Evolutionary conservation across 2,329 filamentous ascomycete species (phyloP).

Genomic region (Aspergillus sp.): DNA sequence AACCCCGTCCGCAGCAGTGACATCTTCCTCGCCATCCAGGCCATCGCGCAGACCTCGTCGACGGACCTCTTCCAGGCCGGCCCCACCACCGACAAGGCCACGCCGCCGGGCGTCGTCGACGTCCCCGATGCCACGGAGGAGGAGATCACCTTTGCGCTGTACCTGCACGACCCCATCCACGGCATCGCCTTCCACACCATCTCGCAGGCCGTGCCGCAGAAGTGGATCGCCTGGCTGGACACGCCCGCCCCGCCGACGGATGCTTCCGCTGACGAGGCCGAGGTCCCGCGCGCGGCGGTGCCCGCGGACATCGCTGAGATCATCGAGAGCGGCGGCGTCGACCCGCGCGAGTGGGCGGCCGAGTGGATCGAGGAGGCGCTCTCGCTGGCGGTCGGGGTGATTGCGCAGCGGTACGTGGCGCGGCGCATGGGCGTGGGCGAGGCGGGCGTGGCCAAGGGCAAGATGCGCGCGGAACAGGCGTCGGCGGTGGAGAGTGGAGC

Average conservation of each 20-base stretch:
- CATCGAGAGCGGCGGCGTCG: constrained; percentile 70
- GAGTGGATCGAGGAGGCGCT: constrained; percentile 95
- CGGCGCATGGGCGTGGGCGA: constrained; percentile 94
- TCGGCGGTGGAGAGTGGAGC: constrained; percentile 58
- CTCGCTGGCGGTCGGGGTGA: constrained; percentile 72
- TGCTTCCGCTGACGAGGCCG: constrained; percentile 39
- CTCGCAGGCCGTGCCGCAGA: constrained; percentile 77
- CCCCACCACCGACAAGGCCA: constrained; percentile 41
- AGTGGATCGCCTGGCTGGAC: constrained; percentile 92
- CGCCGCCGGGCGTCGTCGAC: constrained; percentile 34
- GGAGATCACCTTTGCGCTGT: constrained; percentile 73
- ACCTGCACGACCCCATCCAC: constrained; percentile 83
- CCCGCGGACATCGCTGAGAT: constrained; percentile 88
- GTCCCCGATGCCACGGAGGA: constrained; percentile 47
- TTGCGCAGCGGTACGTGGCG: constrained; percentile 94
- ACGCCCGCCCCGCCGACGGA: constrained; percentile 52
- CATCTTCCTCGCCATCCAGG: constrained; percentile 94
- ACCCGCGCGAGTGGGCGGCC: constrained; percentile 93
- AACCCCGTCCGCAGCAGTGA: constrained; percentile 92
- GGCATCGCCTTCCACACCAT: constrained; percentile 81
- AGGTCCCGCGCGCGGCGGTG: constrained; percentile 41
- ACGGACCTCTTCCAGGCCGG: constrained; percentile 66
- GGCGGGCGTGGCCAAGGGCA: constrained; percentile 62
- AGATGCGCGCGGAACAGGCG: constrained; percentile 51
- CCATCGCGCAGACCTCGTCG: constrained; percentile 66